These are phyloP conservation scores for Nothopassalora personata DNA, from an alignment of 2,329 filamentous ascomycete genomes.

Conservation along the genomic window DNA sequence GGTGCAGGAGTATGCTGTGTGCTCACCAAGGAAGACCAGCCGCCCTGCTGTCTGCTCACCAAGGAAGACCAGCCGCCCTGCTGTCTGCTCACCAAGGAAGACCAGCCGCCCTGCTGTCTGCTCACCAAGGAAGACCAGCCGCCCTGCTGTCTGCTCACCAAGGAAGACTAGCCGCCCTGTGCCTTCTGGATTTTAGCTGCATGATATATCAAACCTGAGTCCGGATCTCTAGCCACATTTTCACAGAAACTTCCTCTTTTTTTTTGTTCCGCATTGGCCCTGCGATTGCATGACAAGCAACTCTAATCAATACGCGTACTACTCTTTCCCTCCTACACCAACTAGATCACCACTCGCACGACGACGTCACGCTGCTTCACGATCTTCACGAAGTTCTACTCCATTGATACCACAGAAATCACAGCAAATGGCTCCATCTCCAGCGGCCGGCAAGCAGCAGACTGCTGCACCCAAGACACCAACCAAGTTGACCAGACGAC, in stretches of 20 bases:
- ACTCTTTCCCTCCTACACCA: conserved; percentile 48
- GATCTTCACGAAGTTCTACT: conserved; percentile 23
- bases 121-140: too few species aligned
- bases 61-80: conserved; percentile 3
- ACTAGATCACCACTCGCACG: conserved; percentile 40
- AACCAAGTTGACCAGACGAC: conserved; percentile 46
- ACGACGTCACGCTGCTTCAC: conserved; percentile 17
- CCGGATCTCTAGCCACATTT: conserved; percentile 18
- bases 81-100: too few species aligned
- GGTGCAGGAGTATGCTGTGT: conserved; percentile 1
- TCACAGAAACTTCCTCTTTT: conserved; percentile 9
- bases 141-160: too few species aligned
- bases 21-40: neutral
- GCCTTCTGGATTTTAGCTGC: conserved; percentile 8
- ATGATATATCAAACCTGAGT: conserved; percentile 17
- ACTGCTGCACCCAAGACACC: conserved; percentile 46
- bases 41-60: too few species aligned
- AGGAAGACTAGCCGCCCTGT: conserved; percentile 4
- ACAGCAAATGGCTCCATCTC: conserved; percentile 45
- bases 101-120: conserved; percentile 4
- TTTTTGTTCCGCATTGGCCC: conserved; percentile 15
- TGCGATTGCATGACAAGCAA: conserved; percentile 45
- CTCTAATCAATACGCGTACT: conserved; percentile 47
- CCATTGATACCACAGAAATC: conserved; percentile 27
- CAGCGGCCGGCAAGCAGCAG: conserved; percentile 46